Evolutionary conservation across 2,329 filamentous ascomycete genomes (phyloP), one percentile per base, ranked within the genome.

Genomic region (Parastagonospora nodorum): DNA sequence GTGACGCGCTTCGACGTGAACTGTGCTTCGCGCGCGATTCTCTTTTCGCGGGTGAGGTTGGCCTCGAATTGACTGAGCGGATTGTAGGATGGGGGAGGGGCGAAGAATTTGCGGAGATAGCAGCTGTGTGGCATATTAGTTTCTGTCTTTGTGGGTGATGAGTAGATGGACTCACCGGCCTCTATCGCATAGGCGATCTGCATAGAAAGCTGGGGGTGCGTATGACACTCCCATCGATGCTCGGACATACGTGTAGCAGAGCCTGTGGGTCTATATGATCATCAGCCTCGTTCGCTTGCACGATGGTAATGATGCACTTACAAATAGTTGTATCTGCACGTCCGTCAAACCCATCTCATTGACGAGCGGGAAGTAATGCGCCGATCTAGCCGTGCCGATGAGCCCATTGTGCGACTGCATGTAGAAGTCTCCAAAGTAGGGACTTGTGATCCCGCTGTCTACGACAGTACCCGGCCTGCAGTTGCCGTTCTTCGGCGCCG

Each of bases 181-280:
- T 5, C 71, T 59, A 8, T 72, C 69, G 52, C 69, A 73, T 1
- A 74, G 57, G 2, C 58, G 56, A 45, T 74, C 69, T 8, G 71
- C 72, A 31, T 67, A 68, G 59, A 74, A 74, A 1, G 71, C 67
- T 3, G 54, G 54, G 1, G 45, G 11, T 12, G 45, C 51, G 28
- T 57, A 57, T 2, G 53, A 57, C 4, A 57, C 50, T 3, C 44
- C 47, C 10, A n/a, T 45, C 0, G 47, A 50, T 1, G 53, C 37
- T 2, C 48, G 48, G 14, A 29, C 28, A 29, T 45, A 48, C 1
- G 43, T 33, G 36, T 33, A 51, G 29, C 40, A 50, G 11, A 50
- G 29, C 12, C 39, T 32, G 10, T 43, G 29, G 4, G 48, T 48
- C 42, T 16, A 5, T 27, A 27, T 2, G 10, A 8, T 11, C 9